These are phyloP conservation scores for Vanderwaltozyma verrucispora DNA, from an alignment of 805 yeast genomes.

Conservation along the genomic window DNA sequence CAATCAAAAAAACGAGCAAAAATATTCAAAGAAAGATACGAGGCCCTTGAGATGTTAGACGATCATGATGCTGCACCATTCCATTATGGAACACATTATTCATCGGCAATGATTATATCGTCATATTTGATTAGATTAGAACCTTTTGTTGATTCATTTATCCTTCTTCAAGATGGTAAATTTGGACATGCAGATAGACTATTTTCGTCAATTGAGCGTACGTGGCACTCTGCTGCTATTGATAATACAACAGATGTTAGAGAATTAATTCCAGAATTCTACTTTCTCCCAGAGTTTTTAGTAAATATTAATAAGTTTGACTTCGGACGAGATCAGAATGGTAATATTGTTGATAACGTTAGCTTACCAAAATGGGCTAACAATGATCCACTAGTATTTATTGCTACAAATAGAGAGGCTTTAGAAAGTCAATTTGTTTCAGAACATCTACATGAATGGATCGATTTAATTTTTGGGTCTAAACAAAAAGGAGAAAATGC, in stretches of 20 bases:
- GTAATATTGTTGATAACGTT: slow-evolving; percentile 48
- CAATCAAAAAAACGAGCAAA: slow-evolving; percentile 51
- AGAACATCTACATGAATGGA: slow-evolving; percentile 69
- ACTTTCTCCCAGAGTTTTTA: slow-evolving; percentile 69
- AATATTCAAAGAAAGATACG: slow-evolving; percentile 61
- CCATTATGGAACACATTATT: slow-evolving; percentile 89
- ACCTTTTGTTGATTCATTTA: slow-evolving; percentile 73
- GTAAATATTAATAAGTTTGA: slow-evolving; percentile 54
- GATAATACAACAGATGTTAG: slow-evolving; percentile 84
- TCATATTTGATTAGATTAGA: slow-evolving; percentile 65
- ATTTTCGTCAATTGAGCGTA: slow-evolving; percentile 61
- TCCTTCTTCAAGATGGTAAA: slow-evolving; percentile 74
- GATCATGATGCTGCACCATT: slow-evolving; percentile 62
- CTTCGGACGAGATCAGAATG: slow-evolving; percentile 61
- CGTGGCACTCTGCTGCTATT: slow-evolving; percentile 71
- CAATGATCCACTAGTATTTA: slow-evolving; percentile 62
- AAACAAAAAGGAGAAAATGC: slow-evolving; percentile 72
- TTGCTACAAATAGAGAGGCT: slow-evolving; percentile 70
- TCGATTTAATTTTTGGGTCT: slow-evolving; percentile 72
- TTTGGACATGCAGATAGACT: slow-evolving; percentile 84
- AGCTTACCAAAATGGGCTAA: slow-evolving; percentile 77
- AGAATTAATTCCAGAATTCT: slow-evolving; percentile 81
- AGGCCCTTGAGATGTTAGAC: slow-evolving; percentile 52
- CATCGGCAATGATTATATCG: slow-evolving; percentile 88
- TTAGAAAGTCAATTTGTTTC: slow-evolving; percentile 77